Conservation (phyloP, 306 rosid species). For the Gastrolobium bilobum region DNA sequence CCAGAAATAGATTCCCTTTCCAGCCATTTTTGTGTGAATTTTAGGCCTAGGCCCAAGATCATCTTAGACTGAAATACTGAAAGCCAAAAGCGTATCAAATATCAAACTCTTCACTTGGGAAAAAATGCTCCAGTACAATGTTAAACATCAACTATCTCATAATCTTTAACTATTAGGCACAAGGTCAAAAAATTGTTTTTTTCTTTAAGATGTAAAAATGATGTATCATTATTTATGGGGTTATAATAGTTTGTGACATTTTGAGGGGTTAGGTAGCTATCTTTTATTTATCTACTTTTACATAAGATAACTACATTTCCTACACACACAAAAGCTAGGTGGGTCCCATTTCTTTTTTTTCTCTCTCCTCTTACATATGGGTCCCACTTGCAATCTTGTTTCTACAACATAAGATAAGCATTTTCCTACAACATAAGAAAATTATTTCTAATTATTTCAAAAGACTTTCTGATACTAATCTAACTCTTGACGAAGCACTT, state of each 20-base stretch:
- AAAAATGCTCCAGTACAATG: neutral
- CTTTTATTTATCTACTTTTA: too few species aligned
- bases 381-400: too few species aligned
- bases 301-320: too few species aligned
- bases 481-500: constrained; percentile 1
- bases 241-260: constrained; percentile 11
- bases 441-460: constrained; percentile 7
- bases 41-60: too few species aligned
- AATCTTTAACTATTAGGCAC: neutral
- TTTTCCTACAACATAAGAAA: too few species aligned
- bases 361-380: too few species aligned
- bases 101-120: neutral
- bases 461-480: neutral
- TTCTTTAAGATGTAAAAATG: neutral
- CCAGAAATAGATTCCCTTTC: constrained; percentile 32
- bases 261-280: constrained; percentile 10
- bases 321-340: too few species aligned
- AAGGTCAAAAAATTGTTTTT: constrained; percentile 23
- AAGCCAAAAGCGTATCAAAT: too few species aligned
- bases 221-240: neutral
- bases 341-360: too few species aligned
- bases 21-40: constrained; percentile 15
- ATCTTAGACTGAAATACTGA: too few species aligned
- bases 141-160: neutral
- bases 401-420: too few species aligned